A percentile compares a stretch with the other conserved stretches of the same genome.
Evolutionary conservation across 2,329 filamentous ascomycete species (phyloP).

Genomic region (Alternaria sp.): DNA sequence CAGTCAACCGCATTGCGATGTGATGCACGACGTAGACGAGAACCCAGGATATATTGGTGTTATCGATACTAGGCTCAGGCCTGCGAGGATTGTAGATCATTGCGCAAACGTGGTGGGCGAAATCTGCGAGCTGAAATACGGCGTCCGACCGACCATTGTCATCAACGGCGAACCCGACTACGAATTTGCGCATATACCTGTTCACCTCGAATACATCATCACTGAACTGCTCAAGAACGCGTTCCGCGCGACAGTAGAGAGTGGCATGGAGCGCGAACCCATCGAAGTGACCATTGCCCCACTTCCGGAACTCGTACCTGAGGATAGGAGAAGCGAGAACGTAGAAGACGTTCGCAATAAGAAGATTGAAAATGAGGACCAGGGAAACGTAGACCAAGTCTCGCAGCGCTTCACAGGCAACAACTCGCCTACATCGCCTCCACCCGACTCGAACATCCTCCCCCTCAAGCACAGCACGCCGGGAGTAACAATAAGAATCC

Average conservation of each 20-base stretch:
- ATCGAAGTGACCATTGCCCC: conserved; percentile 92
- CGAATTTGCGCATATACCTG: conserved; percentile 92
- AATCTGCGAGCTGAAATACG: conserved; percentile 96
- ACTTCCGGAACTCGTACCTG: conserved; percentile 59
- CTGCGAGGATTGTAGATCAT: conserved; percentile 79
- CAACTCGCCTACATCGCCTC: conserved; percentile 22
- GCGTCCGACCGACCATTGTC: conserved; percentile 78
- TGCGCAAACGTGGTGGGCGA: conserved; percentile 93
- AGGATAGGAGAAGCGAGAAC: conserved; percentile 21
- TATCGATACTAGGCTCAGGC: conserved; percentile 88
- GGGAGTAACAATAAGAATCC: conserved; percentile 92
- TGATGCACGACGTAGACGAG: conserved; percentile 54
- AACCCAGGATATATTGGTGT: conserved; percentile 81
- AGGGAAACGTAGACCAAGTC: conserved; percentile 45
- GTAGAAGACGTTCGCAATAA: conserved; percentile 17
- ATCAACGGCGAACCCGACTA: conserved; percentile 87
- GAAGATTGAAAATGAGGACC: conserved; percentile 37
- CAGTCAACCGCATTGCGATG: conserved; percentile 73
- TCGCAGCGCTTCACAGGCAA: conserved; percentile 42
- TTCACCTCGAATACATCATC: conserved; percentile 96
- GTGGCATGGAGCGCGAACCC: conserved; percentile 77
- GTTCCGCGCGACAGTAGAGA: conserved; percentile 91
- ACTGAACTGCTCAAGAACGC: conserved; percentile 97
- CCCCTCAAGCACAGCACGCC: conserved; percentile 65
- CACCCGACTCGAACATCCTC: conserved; percentile 51